phyloP scores from a whole-genome alignment of 2,329 filamentous ascomycete genomes.

The Tolypocladium paradoxum region DNA sequence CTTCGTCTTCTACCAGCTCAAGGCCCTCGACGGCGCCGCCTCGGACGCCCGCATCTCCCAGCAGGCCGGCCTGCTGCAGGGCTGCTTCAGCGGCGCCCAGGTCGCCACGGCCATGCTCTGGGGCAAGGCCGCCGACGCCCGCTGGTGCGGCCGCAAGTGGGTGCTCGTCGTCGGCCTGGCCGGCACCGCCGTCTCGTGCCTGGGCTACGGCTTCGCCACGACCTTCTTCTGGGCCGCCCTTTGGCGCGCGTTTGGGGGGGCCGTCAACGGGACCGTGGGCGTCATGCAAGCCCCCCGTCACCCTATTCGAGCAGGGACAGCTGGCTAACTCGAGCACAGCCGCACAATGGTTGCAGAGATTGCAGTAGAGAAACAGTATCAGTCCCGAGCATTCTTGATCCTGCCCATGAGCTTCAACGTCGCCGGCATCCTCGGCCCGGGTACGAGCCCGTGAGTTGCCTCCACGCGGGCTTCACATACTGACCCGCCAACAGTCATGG shows the following conservation, averaged over 20 bases:
- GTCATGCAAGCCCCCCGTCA: constrained; percentile 39
- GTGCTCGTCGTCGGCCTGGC: constrained; percentile 67
- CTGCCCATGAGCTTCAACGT: constrained; percentile 67
- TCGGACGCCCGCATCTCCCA: constrained; percentile 56
- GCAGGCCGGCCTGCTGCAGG: constrained; percentile 68
- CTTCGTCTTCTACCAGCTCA: constrained; percentile 85
- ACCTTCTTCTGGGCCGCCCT: constrained; percentile 61
- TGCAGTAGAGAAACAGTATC: constrained; percentile 51
- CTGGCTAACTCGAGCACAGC: constrained; percentile 5
- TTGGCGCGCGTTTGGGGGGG: constrained; percentile 57
- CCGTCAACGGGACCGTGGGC: constrained; percentile 64
- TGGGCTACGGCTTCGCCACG: constrained; percentile 54
- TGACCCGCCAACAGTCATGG: constrained; percentile 31
- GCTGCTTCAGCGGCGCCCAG: constrained; percentile 71
- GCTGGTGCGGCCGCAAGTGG: constrained; percentile 59
- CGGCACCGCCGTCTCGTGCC: constrained; percentile 40
- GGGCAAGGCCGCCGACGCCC: constrained; percentile 59
- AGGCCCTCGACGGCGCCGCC: constrained; percentile 52
- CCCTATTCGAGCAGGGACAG: too few relatives aligned
- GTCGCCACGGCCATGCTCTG: constrained; percentile 75
- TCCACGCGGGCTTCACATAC: neutral
- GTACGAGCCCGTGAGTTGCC: neutral
- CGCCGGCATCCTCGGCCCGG: constrained; percentile 61
- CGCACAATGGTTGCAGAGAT: constrained; percentile 48
- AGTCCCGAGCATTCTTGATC: constrained; percentile 62